A percentile compares a stretch with the other conserved stretches of the same genome.
Evolutionary conservation across 257 asterid species (phyloP).

Genomic region (Salvia miltiorrhiza): DNA sequence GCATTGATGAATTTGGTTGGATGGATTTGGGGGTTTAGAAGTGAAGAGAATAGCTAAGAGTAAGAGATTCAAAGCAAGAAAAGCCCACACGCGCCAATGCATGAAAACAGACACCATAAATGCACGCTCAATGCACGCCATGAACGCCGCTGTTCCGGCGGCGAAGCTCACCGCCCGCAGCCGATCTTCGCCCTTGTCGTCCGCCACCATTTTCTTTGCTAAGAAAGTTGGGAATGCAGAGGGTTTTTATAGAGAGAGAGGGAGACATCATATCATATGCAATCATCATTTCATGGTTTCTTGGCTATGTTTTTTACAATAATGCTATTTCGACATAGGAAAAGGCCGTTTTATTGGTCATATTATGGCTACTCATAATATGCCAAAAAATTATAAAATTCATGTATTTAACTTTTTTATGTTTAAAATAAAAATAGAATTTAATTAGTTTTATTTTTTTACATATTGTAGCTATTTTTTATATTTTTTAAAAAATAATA

Average conservation of each 20-base stretch:
- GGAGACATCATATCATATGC: constrained; percentile 4
- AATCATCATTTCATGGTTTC: background rate
- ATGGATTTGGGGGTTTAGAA: constrained; percentile 38
- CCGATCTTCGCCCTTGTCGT: constrained; percentile 39
- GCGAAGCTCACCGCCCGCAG: constrained; percentile 82
- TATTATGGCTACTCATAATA: too few species aligned
- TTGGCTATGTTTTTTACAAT: constrained; percentile 18
- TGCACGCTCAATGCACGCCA: constrained; percentile 76
- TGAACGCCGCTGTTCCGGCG: constrained; percentile 77
- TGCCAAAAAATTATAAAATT: too few species aligned
- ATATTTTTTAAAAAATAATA: too few species aligned
- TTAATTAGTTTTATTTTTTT: too few species aligned
- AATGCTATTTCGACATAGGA: too few species aligned
- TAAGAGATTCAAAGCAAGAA: constrained; percentile 78
- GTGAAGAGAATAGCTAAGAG: constrained; percentile 83
- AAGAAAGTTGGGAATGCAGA: background rate
- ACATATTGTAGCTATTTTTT: too few species aligned
- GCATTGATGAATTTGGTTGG: constrained; percentile 6
- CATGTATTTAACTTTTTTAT: too few species aligned
- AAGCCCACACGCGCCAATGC: constrained; percentile 80
- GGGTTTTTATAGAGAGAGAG: constrained; percentile 26
- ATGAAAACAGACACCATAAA: constrained; percentile 54
- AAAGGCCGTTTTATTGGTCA: too few species aligned
- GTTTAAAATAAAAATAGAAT: too few species aligned
- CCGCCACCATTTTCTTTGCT: constrained; percentile 30